Conservation (phyloP, 495 filamentous ascomycete species). For the Cercophora samala region DNA sequence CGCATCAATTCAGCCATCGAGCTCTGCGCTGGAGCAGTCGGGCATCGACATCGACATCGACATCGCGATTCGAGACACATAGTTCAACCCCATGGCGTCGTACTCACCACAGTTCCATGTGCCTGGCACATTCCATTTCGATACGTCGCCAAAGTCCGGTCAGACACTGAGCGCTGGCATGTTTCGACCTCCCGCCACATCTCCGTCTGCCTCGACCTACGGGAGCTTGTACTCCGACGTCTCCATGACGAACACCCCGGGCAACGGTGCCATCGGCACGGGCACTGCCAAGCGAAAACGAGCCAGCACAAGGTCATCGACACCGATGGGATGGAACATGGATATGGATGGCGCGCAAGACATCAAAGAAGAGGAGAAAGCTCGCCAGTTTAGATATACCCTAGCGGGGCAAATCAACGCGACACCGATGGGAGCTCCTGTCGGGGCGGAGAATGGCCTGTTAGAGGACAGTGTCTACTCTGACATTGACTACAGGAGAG, state of each 20-base stretch:
- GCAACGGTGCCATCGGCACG: constrained; percentile 21
- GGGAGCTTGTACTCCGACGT: constrained; percentile 47
- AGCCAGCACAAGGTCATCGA: constrained; percentile 33
- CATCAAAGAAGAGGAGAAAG: constrained; percentile 25
- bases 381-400: constrained; percentile 35
- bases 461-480: constrained; percentile 53
- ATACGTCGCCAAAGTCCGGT: constrained; percentile 38
- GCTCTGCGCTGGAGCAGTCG: constrained; percentile 3
- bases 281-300: constrained; percentile 43
- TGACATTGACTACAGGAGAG: constrained; percentile 52
- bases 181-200: constrained; percentile 63
- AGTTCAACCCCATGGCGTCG: constrained; percentile 41
- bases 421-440: constrained; percentile 50
- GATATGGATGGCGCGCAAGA: constrained; percentile 29
- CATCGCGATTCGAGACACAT: not conserved
- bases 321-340: constrained; percentile 35
- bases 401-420: constrained; percentile 62
- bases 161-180: constrained; percentile 51
- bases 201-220: constrained; percentile 60
- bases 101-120: constrained; percentile 42
- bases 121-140: constrained; percentile 50
- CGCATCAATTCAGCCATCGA: not conserved
- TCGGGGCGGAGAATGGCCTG: constrained; percentile 45
- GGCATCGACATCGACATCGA: constrained; percentile 8
- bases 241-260: constrained; percentile 29